phyloP scores from a whole-genome alignment of 257 asterid genomes.

The Solanum acaule region DNA sequence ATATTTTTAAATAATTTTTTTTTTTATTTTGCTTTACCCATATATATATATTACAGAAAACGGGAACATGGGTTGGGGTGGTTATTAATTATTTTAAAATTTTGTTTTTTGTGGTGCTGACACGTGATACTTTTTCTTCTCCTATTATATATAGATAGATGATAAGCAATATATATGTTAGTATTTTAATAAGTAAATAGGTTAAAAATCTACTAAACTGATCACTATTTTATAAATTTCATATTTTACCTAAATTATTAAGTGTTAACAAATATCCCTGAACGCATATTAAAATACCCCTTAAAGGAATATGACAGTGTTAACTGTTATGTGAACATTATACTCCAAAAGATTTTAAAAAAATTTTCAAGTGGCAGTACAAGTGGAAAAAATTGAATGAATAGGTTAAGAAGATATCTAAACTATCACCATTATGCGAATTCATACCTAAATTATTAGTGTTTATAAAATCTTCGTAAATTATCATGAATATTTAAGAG shows the following conservation, averaged over 20 bases:
- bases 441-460: not conserved
- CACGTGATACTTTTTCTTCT: too few relatives aligned
- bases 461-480: not conserved
- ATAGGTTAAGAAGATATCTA: not conserved
- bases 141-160: too few relatives aligned
- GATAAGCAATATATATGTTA: not conserved
- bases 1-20: too few relatives aligned
- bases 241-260: not conserved
- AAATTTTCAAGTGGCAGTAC: not conserved
- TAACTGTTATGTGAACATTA: not conserved
- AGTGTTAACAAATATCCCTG: not conserved
- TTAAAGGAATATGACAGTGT: not conserved
- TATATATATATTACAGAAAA: too few relatives aligned
- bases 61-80: too few relatives aligned
- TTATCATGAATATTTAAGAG: not conserved
- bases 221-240: not conserved
- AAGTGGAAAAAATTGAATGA: not conserved
- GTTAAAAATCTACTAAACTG: not conserved
- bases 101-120: too few relatives aligned
- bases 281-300: not conserved
- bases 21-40: too few relatives aligned
- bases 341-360: rapidly evolving
- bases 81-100: too few relatives aligned
- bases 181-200: not conserved
- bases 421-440: not conserved